phyloP scores from a whole-genome alignment of 257 asterid species.

The Gynochthodes officinalis region DNA sequence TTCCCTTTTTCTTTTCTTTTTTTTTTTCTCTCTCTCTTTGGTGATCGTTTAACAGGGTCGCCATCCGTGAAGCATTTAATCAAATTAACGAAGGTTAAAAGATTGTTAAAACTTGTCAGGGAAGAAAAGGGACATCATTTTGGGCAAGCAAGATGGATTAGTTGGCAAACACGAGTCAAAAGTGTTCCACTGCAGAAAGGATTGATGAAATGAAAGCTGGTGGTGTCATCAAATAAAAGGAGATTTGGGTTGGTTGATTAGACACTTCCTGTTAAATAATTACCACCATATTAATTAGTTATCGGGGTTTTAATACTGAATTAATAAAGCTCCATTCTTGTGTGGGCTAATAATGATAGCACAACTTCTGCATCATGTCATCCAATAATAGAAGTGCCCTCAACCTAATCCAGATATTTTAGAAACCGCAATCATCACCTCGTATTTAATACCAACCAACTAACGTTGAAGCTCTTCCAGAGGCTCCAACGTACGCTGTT shows the following conservation, averaged over 20 bases:
- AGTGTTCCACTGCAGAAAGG: slow-evolving; percentile 1
- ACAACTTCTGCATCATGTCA: slow-evolving; percentile 10
- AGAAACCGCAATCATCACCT: not conserved
- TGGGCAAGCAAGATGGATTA: slow-evolving; percentile 2
- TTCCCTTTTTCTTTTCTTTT: no score
- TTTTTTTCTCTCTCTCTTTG: no score
- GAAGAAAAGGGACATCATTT: not conserved
- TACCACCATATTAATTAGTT: not conserved
- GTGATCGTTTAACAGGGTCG: no score
- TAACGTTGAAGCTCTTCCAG: not conserved
- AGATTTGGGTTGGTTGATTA: slow-evolving; percentile 12
- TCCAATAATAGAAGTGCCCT: slow-evolving; percentile 8
- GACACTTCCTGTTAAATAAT: slow-evolving; percentile 20
- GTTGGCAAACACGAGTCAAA: slow-evolving; percentile 5
- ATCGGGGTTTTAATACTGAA: not conserved
- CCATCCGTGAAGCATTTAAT: no score
- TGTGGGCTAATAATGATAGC: not conserved
- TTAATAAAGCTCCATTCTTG: not conserved
- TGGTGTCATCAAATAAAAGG: no score
- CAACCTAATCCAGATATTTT: slow-evolving; percentile 10
- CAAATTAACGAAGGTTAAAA: no score
- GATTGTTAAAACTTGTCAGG: no score
- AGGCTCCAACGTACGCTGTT: not conserved
- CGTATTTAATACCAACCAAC: not conserved
- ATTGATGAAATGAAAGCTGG: not conserved